phyloP scores from a whole-genome alignment of 176 grass and related monocot genomes.

The Oryza rufipogon region DNA sequence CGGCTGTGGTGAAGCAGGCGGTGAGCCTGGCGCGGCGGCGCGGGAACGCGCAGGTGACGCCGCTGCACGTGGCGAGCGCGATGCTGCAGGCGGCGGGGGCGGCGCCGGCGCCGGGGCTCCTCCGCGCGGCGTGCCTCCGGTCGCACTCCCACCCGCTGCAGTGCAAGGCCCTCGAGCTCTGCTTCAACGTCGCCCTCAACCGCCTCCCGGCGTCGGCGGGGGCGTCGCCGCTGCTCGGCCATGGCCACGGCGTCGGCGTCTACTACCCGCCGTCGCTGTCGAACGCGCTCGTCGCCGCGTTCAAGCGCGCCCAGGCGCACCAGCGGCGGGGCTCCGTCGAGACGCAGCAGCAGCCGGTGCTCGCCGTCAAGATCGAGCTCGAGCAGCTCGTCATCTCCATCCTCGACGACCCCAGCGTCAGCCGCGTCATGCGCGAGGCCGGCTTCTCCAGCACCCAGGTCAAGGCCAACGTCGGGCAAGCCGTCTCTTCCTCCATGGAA shows the following conservation, averaged over 20 bases:
- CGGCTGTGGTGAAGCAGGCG: constrained; percentile 71
- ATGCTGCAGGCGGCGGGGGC: constrained; percentile 53
- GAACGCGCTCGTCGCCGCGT: constrained; percentile 81
- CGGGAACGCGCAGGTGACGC: constrained; percentile 85
- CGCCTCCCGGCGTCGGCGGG: constrained; percentile 61
- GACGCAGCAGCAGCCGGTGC: constrained; percentile 68
- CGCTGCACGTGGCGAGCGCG: constrained; percentile 85
- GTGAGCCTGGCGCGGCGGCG: constrained; percentile 67
- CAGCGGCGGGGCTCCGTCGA: constrained; percentile 67
- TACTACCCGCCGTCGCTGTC: constrained; percentile 76
- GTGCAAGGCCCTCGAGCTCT: constrained; percentile 88
- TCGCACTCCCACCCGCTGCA: constrained; percentile 84
- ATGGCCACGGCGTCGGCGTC: constrained; percentile 32
- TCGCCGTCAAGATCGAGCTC: constrained; percentile 78
- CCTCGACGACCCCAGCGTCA: constrained; percentile 92
- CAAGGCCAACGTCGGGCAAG: constrained; percentile 79
- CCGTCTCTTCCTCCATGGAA: constrained; percentile 43
- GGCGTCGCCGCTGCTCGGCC: constrained; percentile 44
- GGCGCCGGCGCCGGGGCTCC: constrained; percentile 46
- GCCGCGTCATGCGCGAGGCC: constrained; percentile 90
- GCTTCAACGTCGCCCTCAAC: constrained; percentile 91
- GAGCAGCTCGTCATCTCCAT: constrained; percentile 94
- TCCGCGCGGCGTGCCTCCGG: constrained; percentile 71
- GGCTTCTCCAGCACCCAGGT: constrained; percentile 90
- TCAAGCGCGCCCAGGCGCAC: constrained; percentile 85